A percentile compares a stretch with the other conserved stretches of the same genome.
Evolutionary conservation across 306 rosid genomes (phyloP).

Genomic region (Corylus avellana): DNA sequence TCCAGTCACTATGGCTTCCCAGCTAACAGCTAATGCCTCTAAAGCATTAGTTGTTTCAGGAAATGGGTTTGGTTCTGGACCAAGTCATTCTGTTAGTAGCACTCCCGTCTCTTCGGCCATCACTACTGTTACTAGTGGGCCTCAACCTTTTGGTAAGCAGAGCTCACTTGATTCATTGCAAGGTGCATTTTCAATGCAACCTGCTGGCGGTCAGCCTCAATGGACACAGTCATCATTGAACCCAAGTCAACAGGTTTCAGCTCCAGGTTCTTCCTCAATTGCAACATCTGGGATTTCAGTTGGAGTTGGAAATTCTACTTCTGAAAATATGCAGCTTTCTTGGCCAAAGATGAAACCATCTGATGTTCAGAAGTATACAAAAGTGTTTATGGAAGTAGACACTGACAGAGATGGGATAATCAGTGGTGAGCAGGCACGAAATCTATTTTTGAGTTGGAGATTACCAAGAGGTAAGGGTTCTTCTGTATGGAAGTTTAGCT

Average conservation of each 20-base stretch:
- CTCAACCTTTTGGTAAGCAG: constrained; percentile 53
- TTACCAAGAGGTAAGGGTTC: constrained; percentile 78
- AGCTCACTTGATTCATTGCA: constrained; percentile 67
- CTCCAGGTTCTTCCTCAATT: constrained; percentile 55
- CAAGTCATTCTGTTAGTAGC: constrained; percentile 45
- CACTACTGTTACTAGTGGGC: constrained; percentile 57
- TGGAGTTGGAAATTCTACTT: constrained; percentile 55
- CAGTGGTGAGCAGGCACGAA: constrained; percentile 95
- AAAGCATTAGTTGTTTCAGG: constrained; percentile 63
- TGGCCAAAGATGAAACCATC: constrained; percentile 99
- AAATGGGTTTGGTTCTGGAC: constrained; percentile 67
- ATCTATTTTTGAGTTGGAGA: constrained; percentile 94
- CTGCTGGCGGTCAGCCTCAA: constrained; percentile 52
- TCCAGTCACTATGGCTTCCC: constrained; percentile 52
- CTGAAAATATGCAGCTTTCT: constrained; percentile 57
- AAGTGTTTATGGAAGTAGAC: constrained; percentile 92
- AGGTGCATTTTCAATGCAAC: constrained; percentile 59
- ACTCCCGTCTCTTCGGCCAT: constrained; percentile 48
- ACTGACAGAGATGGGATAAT: constrained; percentile 91
- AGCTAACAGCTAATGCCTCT: constrained; percentile 44
- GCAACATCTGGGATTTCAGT: constrained; percentile 55
- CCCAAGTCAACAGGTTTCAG: constrained; percentile 54
- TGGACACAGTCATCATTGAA: constrained; percentile 49
- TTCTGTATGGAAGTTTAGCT: constrained; percentile 14
- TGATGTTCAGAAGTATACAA: constrained; percentile 85